These are phyloP conservation scores for Sphagnurus paluster DNA, from an alignment of 1,284 basidiomycete genomes.

Conservation along the genomic window DNA sequence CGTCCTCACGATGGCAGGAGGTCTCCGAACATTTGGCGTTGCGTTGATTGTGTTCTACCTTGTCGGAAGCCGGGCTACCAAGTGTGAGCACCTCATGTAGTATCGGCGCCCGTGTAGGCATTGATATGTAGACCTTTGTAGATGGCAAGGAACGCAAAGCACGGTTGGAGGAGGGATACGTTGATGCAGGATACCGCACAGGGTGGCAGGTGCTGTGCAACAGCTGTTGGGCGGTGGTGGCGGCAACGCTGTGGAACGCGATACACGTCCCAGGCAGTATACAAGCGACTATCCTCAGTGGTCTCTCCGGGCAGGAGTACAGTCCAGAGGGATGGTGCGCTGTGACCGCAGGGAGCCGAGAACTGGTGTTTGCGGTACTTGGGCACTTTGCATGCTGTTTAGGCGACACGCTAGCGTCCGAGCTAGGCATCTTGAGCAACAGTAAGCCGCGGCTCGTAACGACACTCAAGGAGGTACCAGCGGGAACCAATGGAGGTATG, in stretches of 20 bases:
- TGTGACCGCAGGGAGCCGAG: conserved; percentile 50
- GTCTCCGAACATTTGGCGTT: conserved; percentile 66
- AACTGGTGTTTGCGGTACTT: conserved; percentile 62
- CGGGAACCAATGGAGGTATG: conserved; percentile 91
- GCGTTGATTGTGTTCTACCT: conserved; percentile 84
- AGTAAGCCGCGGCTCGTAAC: conserved; percentile 75
- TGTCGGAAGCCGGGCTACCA: conserved; percentile 81
- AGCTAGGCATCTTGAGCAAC: conserved; percentile 80
- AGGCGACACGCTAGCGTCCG: conserved; percentile 78
- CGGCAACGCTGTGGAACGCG: conserved; percentile 65
- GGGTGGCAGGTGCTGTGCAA: conserved; percentile 84
- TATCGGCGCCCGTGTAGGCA: background rate
- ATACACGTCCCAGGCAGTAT: conserved; percentile 47
- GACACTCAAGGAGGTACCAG: conserved; percentile 71
- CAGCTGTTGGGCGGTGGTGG: conserved; percentile 69
- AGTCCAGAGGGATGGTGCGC: conserved; percentile 51
- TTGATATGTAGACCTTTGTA: conserved; percentile 16
- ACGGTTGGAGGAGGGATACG: conserved; percentile 76
- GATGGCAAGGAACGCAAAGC: conserved; percentile 73
- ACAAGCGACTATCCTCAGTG: conserved; percentile 27
- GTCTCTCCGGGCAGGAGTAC: conserved; percentile 19
- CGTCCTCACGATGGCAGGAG: conserved; percentile 60
- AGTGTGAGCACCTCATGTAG: conserved; percentile 40
- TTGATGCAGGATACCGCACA: conserved; percentile 68
- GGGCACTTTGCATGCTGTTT: conserved; percentile 87